phyloP scores from a whole-genome alignment of 108 stramenopile genomes.

The Cyclotella cryptica region DNA sequence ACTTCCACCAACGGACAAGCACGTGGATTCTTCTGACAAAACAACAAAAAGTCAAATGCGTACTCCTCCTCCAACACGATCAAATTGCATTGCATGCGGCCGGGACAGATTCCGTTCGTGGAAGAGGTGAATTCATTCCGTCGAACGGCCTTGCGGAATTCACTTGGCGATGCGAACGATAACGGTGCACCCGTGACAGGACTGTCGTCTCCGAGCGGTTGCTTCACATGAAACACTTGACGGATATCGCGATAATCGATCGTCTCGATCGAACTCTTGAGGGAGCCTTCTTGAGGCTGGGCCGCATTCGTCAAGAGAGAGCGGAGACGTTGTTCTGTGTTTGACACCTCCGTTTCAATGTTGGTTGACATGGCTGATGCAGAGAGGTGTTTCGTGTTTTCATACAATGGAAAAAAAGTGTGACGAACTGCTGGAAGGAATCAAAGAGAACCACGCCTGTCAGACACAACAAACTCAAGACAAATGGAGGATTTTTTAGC shows the following conservation, averaged over 20 bases:
- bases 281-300: slow-evolving; percentile 38
- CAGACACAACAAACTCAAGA: no score
- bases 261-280: background rate
- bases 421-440: no score
- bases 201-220: background rate
- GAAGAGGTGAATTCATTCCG: slow-evolving; percentile 49
- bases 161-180: slow-evolving; percentile 26
- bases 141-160: slow-evolving; percentile 60
- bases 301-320: slow-evolving; percentile 16
- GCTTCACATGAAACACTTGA: slow-evolving; percentile 8
- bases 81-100: slow-evolving; percentile 88
- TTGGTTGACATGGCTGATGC: no score
- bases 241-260: slow-evolving; percentile 19
- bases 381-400: no score
- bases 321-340: slow-evolving; percentile 20
- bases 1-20: slow-evolving; percentile 91
- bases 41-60: slow-evolving; percentile 89
- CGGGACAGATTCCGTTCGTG: slow-evolving; percentile 84
- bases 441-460: no score
- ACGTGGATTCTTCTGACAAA: slow-evolving; percentile 90
- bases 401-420: no score
- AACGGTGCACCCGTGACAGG: background rate
- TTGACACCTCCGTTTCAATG: background rate
- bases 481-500: no score
- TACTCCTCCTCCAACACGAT: slow-evolving; percentile 75